Evolutionary conservation across 2,329 filamentous ascomycete species (phyloP), one percentile per base, ranked within the genome.

Genomic region (Sclerotinia glacialis): DNA sequence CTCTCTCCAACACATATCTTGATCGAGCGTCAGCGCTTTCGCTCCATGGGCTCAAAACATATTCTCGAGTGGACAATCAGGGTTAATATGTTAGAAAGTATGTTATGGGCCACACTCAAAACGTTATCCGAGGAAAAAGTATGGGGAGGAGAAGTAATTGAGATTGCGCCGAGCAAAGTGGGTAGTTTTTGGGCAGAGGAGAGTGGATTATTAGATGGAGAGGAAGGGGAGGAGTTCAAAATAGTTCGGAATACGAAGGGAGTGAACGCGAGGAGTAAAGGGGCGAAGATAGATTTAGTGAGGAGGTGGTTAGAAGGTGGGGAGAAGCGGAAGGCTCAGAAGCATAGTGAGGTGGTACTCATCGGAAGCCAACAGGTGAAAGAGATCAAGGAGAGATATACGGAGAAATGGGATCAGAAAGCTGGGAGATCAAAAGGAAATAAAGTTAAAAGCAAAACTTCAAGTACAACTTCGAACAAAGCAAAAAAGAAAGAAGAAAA

Each of bases 51-150:
- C 11, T 82, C 79, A 0, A 79, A 85, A 0, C 83, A 86, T 0
- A 86, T 96, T 1, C 85, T 88, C 68, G 91, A 96, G 77, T 96
- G 92, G 92, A 94, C 91, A 3, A 76, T 95, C 50, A 82, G 91
- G 1, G 91, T 96, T 11, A 94, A 94, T 71, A 88, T 90, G 73
- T 83, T 96, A 28, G 92, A 96, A 76, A 86, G 87, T 5, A 95
- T 95, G 87, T 78, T 96, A 0, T 90, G 93, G 80, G 89, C 89
- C 11, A 82, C 87, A 16, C 77, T 94, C 47, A 80, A 83, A 61
- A 84, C 87, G 0, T 74, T 91, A 58, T 78, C 78, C 55, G 76
- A 78, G 23, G 76, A 83, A 59, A 78, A 78, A 1, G 67, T 75
- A 3, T 82, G 80, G 80, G 69, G 74, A 23, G 79, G 80, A n/a